Evolutionary conservation across 805 yeast species (phyloP).

Genomic region (Saccharomycopsis lassenensis): DNA sequence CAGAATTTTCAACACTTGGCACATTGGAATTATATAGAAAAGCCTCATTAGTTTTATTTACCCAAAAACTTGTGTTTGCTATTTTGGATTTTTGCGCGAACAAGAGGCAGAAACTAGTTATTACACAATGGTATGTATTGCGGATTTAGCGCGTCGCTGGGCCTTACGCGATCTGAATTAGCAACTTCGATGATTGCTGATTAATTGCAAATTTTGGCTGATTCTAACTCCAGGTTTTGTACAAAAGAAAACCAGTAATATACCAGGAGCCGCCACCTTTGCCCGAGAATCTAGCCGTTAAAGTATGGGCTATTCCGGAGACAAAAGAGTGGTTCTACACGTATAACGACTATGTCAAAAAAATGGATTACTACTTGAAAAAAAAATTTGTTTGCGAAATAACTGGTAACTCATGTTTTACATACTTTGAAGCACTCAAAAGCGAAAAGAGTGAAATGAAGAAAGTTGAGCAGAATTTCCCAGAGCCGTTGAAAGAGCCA

Average conservation of each 20-base stretch:
- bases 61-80: too few species aligned
- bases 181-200: too few species aligned
- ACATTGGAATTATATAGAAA: too few species aligned
- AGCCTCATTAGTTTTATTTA: too few species aligned
- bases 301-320: constrained; percentile 72
- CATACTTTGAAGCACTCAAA: constrained; percentile 79
- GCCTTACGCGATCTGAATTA: too few species aligned
- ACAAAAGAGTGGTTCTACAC: constrained; percentile 82
- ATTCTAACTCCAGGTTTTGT: constrained; percentile 71
- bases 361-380: constrained; percentile 62
- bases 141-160: too few species aligned
- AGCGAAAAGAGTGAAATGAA: constrained; percentile 56
- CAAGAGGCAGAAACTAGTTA: too few species aligned
- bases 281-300: constrained; percentile 44
- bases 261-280: constrained; percentile 45
- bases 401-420: constrained; percentile 85
- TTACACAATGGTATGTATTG: too few species aligned
- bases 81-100: too few species aligned
- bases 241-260: constrained; percentile 61
- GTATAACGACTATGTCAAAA: constrained; percentile 63
- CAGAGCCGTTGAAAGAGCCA: constrained; percentile 87
- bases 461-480: constrained; percentile 71
- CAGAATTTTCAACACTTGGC: too few species aligned
- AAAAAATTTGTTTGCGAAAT: constrained; percentile 90
- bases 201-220: too few species aligned